Evolutionary conservation across 352 stramenopile species (phyloP), one percentile per base, ranked within the genome.

Genomic region (Phytophthora chlamydospora): DNA sequence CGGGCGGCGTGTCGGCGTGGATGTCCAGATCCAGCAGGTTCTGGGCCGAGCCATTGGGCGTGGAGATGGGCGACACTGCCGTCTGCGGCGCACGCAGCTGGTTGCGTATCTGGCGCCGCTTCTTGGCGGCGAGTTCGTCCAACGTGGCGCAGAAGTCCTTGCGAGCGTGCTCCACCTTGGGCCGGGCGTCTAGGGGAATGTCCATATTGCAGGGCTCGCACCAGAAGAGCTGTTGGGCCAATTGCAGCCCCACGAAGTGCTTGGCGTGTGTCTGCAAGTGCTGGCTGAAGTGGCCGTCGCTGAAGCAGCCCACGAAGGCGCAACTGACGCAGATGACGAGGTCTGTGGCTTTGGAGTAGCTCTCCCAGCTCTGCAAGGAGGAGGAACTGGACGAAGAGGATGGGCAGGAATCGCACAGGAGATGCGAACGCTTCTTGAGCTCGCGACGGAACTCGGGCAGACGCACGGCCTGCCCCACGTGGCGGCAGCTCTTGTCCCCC

Each of bases 311-410:
- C 13, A 91, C 62, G 57, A 85, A 85, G 41, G 71, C 82, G 49
- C 82, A 91, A 17, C 60, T 82, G 11, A 91, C 66, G 46, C 82
- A 91, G 3, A 89, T 38, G 29, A 79, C 63, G 31, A 89, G 60
- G 40, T 86, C 69, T 5, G 71, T 62, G 57, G 62, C 76, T 33
- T 75, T 47, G 0, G 47, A 48, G 32, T 71, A 66, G 17, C 62
- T 54, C 29, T 70, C 61, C 75, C 75, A 85, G 39, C 62, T 70
- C 31, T 78, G 48, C 4, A 76, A 56, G 33, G 2, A 51, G 41
- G 2, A 36, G 34, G 33, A 45, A n/a, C 34, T 62, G 19, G 32
- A 17, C 13, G 7, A 39, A 21, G 6, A 8, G 21, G 1, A 35
- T 16, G n/a, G 31, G 2, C 56, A 43, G n/a, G 38, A 83, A 66